Conservation (phyloP, 495 filamentous ascomycete species). For the Hypoxylon intermedium region DNA sequence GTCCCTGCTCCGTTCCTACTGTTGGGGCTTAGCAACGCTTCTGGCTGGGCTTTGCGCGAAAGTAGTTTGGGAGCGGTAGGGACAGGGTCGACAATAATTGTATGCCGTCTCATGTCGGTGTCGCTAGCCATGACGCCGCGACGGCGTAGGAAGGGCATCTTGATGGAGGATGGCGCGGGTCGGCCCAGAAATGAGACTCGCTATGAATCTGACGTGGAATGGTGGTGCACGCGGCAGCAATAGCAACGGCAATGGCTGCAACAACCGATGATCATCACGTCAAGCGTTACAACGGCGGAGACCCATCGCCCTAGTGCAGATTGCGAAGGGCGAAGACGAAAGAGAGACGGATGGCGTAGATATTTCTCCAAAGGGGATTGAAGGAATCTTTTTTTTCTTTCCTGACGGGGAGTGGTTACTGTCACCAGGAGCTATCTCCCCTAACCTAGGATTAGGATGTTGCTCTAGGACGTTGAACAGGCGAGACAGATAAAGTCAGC, state of each 20-base stretch:
- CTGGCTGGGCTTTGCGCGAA: conserved; percentile 27
- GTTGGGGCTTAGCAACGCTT: conserved; percentile 23
- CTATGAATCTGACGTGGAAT: conserved; percentile 4
- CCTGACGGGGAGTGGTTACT: conserved; percentile 6
- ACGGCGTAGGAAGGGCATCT: conserved; percentile 60
- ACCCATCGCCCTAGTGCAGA: conserved; percentile 37
- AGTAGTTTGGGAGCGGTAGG: conserved; percentile 38
- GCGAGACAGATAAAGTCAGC: conserved; percentile 11
- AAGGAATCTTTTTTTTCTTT: neutral
- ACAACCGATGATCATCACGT: conserved; percentile 36
- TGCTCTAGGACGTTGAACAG: neutral
- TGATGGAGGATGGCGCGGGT: conserved; percentile 12
- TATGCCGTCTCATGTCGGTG: conserved; percentile 57
- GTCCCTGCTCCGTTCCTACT: conserved; percentile 19
- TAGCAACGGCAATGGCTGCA: conserved; percentile 12
- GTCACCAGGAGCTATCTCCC: conserved; percentile 20
- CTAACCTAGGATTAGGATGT: conserved; percentile 1
- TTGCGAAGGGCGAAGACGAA: conserved; percentile 14
- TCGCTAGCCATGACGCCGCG: conserved; percentile 59
- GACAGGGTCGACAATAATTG: conserved; percentile 46
- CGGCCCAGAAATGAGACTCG: conserved; percentile 6
- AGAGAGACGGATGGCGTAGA: neutral
- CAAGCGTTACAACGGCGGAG: conserved; percentile 32
- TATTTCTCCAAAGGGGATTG: conserved; percentile 2
- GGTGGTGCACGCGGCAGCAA: conserved; percentile 16